Evolutionary conservation across 495 filamentous ascomycete genomes (phyloP), one percentile per base, ranked within the genome.

Genomic region (Trichoderma virens): DNA sequence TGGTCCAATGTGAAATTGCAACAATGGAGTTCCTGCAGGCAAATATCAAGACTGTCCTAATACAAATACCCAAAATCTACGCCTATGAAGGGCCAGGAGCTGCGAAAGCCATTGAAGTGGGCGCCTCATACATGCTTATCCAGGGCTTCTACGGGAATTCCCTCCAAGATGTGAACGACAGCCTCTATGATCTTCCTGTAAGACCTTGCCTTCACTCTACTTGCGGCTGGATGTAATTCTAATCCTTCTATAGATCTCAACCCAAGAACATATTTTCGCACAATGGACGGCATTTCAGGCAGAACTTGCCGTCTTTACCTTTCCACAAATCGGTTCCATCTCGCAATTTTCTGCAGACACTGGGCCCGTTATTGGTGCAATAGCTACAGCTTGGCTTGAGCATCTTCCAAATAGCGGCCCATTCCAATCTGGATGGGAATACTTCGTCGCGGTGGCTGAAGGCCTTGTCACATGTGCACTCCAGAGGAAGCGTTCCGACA

Each of bases 71-170:
- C 34, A 43, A n/a, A 20, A 39, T 67, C 27, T 72, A 73, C 60
- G 67, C 69, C 1, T 67, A 64, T 39, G 72, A 71, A 27, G 64
- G 25, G 28, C 69, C 65, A 14, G 66, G 68, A 25, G 70, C 68
- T 6, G 23, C 59, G 60, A 25, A 30, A 9, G 71, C 72, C 31
- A 30, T 45, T 25, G 35, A 67, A 6, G 69, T 60, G 3, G 72
- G 72, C 25, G 71, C 69, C 9, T 14, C 59, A 13, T 74, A 73
- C 63, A 74, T 74, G 71, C 69, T 74, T 20, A 62, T 74, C 3
- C 70, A 72, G 66, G 72, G 71, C 2, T 74, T 70, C 64, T 68
- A 72, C 59, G 71, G 72, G 7, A 72, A 69, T 61, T 67, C 68
- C 9, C 27, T 73, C 23, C 66, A 69, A 59, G 67, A 73, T 43